Conservation (phyloP, 768 basidiomycete genomes). For the Tylopilus rubrobrunneus region DNA sequence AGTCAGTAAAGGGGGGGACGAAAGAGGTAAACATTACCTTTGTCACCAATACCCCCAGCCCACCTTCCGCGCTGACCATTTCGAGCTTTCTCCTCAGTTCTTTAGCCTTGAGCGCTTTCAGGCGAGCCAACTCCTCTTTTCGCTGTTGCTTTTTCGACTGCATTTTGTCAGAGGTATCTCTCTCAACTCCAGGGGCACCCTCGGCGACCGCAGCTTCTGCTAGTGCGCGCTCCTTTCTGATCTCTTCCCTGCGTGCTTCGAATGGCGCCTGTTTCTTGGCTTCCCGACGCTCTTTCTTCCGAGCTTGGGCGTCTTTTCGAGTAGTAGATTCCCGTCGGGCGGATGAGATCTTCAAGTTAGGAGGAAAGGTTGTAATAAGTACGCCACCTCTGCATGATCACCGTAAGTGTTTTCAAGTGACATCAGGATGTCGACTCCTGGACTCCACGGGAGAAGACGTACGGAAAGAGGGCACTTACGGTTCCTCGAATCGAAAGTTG, state of each 20-base stretch:
- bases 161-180: slow-evolving; percentile 47
- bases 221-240: slow-evolving; percentile 63
- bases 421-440: neutral
- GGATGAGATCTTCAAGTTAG: slow-evolving; percentile 58
- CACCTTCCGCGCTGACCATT: slow-evolving; percentile 58
- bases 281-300: slow-evolving; percentile 73
- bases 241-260: slow-evolving; percentile 73
- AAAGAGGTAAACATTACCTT: slow-evolving; percentile 7
- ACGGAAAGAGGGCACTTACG: slow-evolving; percentile 49
- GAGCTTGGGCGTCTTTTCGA: slow-evolving; percentile 81
- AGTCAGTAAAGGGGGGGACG: neutral
- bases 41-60: slow-evolving; percentile 15
- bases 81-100: slow-evolving; percentile 77
- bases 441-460: too few relatives aligned
- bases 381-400: slow-evolving; percentile 51
- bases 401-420: neutral
- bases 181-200: slow-evolving; percentile 25
- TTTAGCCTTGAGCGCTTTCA: slow-evolving; percentile 82
- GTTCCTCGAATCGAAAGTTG: slow-evolving; percentile 97
- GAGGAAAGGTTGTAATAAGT: slow-evolving; percentile 71
- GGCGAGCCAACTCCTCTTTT: slow-evolving; percentile 74
- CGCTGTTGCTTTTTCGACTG: slow-evolving; percentile 19
- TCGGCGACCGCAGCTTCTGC: slow-evolving; percentile 67
- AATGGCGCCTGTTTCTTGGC: slow-evolving; percentile 61
- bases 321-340: slow-evolving; percentile 72